These are phyloP conservation scores for Halteria grandinella DNA, from an alignment of 73 alveolate species.

Conservation along the genomic window DNA sequence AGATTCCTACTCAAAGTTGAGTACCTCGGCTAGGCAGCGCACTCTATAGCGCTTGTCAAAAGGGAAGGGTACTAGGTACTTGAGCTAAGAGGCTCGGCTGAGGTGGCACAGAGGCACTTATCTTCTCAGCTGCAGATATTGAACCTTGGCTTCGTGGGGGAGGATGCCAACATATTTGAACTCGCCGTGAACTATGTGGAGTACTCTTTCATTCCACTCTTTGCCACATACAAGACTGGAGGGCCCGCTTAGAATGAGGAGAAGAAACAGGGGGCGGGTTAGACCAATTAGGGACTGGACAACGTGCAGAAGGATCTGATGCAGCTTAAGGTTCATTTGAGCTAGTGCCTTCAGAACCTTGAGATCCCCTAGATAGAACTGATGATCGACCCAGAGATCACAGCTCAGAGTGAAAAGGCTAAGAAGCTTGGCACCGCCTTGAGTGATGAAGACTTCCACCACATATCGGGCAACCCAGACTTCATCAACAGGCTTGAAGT, in stretches of 20 bases:
- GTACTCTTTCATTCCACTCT: slow-evolving; percentile 80
- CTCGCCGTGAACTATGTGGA: slow-evolving; percentile 76
- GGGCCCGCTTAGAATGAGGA: slow-evolving; percentile 15
- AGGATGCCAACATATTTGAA: slow-evolving; percentile 73
- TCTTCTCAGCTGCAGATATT: slow-evolving; percentile 68
- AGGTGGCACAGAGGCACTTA: slow-evolving; percentile 6
- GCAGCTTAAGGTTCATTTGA: slow-evolving; percentile 76
- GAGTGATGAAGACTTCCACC: slow-evolving; percentile 75
- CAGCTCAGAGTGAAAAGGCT: slow-evolving; percentile 45
- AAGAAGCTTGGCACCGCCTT: slow-evolving; percentile 62
- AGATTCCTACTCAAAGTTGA: slow-evolving; percentile 37
- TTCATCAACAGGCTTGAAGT: slow-evolving; percentile 68
- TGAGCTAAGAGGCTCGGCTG: slow-evolving; percentile 51
- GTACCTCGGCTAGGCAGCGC: slow-evolving; percentile 50
- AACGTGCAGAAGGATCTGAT: slow-evolving; percentile 72
- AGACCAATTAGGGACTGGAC: slow-evolving; percentile 63
- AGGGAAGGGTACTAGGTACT: slow-evolving; percentile 58
- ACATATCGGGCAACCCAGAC: slow-evolving; percentile 46
- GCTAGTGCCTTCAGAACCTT: slow-evolving; percentile 77
- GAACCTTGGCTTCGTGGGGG: slow-evolving; percentile 81
- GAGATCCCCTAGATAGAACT: slow-evolving; percentile 77
- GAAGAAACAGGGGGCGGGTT: slow-evolving; percentile 52
- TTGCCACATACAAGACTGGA: slow-evolving; percentile 67
- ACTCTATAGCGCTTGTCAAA: slow-evolving; percentile 64
- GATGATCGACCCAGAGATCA: slow-evolving; percentile 67